Percentiles rank a stretch among this genome's conserved stretches.
Conservation (phyloP, 768 basidiomycete genomes). For the Lactarius psammicola region DNA sequence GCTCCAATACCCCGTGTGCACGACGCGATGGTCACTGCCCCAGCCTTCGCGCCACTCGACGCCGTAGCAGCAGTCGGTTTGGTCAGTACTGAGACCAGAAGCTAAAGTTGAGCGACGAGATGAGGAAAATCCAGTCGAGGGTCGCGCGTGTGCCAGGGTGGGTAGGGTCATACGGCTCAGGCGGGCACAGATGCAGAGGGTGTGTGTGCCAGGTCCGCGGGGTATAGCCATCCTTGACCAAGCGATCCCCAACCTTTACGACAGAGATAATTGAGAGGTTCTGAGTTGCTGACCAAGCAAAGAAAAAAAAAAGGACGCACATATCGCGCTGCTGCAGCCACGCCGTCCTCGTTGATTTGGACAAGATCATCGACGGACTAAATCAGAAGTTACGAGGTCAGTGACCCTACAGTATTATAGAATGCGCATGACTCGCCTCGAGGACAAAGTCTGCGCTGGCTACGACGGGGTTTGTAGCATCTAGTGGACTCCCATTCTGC, state of each 20-base stretch:
- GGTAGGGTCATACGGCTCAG: constrained; percentile 55
- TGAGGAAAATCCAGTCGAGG: constrained; percentile 86
- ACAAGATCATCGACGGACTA: constrained; percentile 31
- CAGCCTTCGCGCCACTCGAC: constrained; percentile 76
- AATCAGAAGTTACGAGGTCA: neutral
- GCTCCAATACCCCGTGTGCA: constrained; percentile 86
- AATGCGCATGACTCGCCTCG: constrained; percentile 15
- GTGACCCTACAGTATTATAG: neutral
- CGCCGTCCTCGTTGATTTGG: constrained; percentile 31
- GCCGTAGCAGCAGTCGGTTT: constrained; percentile 60
- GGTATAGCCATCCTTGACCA: constrained; percentile 64
- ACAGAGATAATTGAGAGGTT: neutral
- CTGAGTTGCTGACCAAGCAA: neutral
- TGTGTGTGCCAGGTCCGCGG: constrained; percentile 82
- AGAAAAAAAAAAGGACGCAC: constrained; percentile 11
- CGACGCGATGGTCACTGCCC: constrained; percentile 46
- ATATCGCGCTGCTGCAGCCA: constrained; percentile 26
- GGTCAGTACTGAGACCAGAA: constrained; percentile 83
- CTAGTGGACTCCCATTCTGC: neutral
- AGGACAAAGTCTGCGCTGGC: constrained; percentile 28
- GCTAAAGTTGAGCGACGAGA: constrained; percentile 82
- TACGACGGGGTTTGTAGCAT: constrained; percentile 25
- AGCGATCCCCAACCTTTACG: constrained; percentile 56
- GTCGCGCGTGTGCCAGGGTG: constrained; percentile 46
- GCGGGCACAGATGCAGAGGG: constrained; percentile 69